Base-by-base conservation (phyloP, 768 basidiomycete genomes). In the Mycena olivaceomarginata region DNA sequence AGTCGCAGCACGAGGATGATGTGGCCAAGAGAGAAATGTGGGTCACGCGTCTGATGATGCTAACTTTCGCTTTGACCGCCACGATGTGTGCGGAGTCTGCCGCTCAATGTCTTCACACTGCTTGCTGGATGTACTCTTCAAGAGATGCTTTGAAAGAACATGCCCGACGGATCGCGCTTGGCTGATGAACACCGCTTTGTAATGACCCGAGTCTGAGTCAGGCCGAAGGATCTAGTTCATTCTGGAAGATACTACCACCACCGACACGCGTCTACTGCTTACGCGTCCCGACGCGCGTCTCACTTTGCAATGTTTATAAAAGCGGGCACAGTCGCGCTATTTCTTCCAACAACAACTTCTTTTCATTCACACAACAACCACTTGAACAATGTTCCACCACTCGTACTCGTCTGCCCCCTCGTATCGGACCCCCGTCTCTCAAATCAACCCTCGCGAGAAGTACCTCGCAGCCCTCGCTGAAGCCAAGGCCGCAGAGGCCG, bases 391-490 rank as follows among this genome's bases (percentile, higher is more conserved):
- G 80, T 81, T 80, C 76, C 72, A 75, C 75, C n/a, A 15, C 7
- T 45, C 43, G 16, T 45, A 64, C 41, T 43, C 41, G 40, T n/a
- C 66, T 46, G 40, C 62, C 74, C 69, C 11, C 53, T 51, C 40
- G 8, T 78, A 72, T 43, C 51, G 69, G 72, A 70, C 46, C 75
- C 59, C 31, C 31, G 31, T 31, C 3, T 4, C 67, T 51, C 67
- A 10, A 77, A 62, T 75, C 70, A 80, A 64, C 51, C 81, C 86
- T 45, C 51, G 84, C 86, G 83, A 86, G 37, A 84, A 82, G 25
- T 88, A 88, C 76, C 79, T 87, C 39, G 83, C 84, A 60, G 86
- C 88, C 22, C 79, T 87, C 31, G 85, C 86, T 10, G 82, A 85
- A 69, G 85, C 84, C 22, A 82, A 83, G 74, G 83, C 85, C 60